Conservation (phyloP, 2,329 filamentous ascomycete genomes). For the Aureobasidium sp. region DNA sequence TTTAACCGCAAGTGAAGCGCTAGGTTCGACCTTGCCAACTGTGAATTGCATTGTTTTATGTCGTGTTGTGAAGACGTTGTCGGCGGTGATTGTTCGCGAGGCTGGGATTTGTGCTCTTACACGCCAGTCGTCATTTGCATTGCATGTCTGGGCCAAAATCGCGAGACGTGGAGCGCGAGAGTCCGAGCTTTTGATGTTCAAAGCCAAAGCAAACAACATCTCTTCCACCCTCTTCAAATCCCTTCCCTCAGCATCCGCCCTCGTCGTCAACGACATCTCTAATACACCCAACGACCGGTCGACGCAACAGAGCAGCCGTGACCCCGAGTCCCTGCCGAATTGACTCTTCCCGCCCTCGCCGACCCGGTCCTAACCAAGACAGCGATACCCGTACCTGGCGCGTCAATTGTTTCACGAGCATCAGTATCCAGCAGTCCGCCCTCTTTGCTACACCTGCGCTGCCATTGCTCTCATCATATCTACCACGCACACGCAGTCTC, state of each 20-base stretch:
- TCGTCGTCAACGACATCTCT: slow-evolving; percentile 1
- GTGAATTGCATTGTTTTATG: neutral
- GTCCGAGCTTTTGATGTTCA: slow-evolving; percentile 12
- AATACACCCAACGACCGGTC: slow-evolving; percentile 4
- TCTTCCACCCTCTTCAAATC: slow-evolving; percentile 9
- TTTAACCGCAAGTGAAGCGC: neutral
- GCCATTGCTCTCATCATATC: slow-evolving; percentile 7
- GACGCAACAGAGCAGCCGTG: neutral
- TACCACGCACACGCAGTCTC: neutral
- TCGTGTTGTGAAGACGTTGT: slow-evolving; percentile 11
- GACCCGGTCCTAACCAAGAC: neutral
- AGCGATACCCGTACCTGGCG: neutral
- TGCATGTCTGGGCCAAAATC: slow-evolving; percentile 1
- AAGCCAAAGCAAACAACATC: slow-evolving; percentile 14
- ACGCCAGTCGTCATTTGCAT: neutral
- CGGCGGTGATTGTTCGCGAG: neutral
- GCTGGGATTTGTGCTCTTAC: slow-evolving; percentile 11
- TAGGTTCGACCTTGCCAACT: neutral
- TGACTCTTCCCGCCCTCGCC: neutral
- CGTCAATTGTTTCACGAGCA: slow-evolving; percentile 15
- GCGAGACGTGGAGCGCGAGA: slow-evolving; percentile 12
- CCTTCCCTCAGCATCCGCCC: slow-evolving; percentile 11
- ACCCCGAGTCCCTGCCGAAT: slow-evolving; percentile 4
- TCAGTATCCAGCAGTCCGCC: slow-evolving; percentile 9
- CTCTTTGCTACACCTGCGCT: slow-evolving; percentile 6